Evolutionary conservation across 2,329 filamentous ascomycete genomes (phyloP), one percentile per base, ranked within the genome.

Genomic region (Fusarium circinatum): DNA sequence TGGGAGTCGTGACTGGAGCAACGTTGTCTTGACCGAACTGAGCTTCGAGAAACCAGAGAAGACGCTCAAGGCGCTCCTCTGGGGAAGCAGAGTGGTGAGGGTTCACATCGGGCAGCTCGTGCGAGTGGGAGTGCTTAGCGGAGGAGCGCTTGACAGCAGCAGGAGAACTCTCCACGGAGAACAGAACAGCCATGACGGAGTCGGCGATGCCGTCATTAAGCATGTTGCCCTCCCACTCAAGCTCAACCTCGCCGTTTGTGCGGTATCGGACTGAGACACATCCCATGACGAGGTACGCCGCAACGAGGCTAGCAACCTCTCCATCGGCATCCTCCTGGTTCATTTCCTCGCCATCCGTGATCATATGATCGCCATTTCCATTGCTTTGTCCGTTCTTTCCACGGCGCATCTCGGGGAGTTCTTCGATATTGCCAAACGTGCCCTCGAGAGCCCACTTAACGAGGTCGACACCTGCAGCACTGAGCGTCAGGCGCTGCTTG

Each of bases 141-240:
- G 77, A 77, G 41, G 75, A 79, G 44, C 94, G 93, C 84, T 96
- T 97, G 57, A 99, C 96, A 18, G 96, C 96, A 20, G 96, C 96
- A 10, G 96, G 96, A 61, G 94, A 97, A 82, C 93, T 97, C 83
- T 99, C 96, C 28, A 98, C 94, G 0, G 93, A 95, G 76, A 98
- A 91, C 17, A 99, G 88, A 6, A 98, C 94, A 2, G 95, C 95
- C 87, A 98, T 94, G 62, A 98, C 93, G 22, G 96, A 95, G 83
- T 99, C 96, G n/a, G 96, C 96, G 78, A 99, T 97, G 69, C 95
- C 94, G 79, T 99, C 96, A 81, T 98, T 99, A 79, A 98, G 92
- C 85, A 98, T 93, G 81, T 98, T 99, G 65, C 95, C 96, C 81
- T 98, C 96, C 96, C 96, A 99, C 83, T 98, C 95, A 6, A 98